Evolutionary conservation across 2,329 filamentous ascomycete genomes (phyloP).

Genomic region (Incumbomyces lentus): DNA sequence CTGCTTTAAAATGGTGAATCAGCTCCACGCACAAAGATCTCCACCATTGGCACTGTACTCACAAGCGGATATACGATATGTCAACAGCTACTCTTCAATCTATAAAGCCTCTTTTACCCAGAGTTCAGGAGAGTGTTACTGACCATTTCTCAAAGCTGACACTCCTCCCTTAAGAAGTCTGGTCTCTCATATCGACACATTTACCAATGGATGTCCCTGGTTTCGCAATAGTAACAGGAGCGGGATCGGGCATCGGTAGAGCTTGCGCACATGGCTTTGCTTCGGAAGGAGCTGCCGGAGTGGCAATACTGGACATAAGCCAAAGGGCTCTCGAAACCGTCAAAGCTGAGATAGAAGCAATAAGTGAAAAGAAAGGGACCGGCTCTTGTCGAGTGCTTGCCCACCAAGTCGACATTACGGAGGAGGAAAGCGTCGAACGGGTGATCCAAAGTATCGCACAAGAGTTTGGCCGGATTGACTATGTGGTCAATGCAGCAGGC

Average conservation of each 20-base stretch:
- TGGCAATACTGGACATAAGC: constrained; percentile 12
- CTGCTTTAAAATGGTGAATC: no score
- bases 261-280: constrained; percentile 12
- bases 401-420: constrained; percentile 37
- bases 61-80: no score
- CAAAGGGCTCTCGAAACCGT: constrained; percentile 6
- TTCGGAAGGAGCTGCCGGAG: constrained; percentile 11
- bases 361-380: neutral
- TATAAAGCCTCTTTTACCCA: no score
- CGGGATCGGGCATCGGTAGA: constrained; percentile 12
- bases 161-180: no score
- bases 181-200: no score
- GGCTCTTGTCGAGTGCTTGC: neutral
- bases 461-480: constrained; percentile 38
- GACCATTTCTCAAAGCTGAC: no score
- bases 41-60: no score
- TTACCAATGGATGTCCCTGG: constrained; percentile 12
- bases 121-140: no score
- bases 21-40: no score
- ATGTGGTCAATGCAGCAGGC: constrained; percentile 21
- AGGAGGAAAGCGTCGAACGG: constrained; percentile 41
- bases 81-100: no score
- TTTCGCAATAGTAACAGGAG: constrained; percentile 15
- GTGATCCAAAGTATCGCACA: constrained; percentile 45
- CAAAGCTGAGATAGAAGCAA: constrained; percentile 10